Percentiles rank a stretch among this genome's conserved stretches.
phyloP scores from a whole-genome alignment of 2,329 filamentous ascomycete genomes.

The Claviceps sp. region DNA sequence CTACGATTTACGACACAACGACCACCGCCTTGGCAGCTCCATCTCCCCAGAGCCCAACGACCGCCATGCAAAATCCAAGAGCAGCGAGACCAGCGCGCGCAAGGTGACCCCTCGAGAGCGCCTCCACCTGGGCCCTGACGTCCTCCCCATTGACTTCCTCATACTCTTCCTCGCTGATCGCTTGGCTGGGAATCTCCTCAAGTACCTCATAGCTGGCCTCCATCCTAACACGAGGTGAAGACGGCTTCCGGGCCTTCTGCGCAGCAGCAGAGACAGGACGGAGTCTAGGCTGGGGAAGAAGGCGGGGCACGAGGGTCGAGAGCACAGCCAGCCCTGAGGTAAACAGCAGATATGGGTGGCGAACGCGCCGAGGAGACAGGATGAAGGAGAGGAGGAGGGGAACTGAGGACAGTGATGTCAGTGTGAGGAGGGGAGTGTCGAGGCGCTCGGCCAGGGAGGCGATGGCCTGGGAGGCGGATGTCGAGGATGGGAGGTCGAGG shows the following conservation, averaged over 20 bases:
- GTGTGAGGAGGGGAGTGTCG: conserved; percentile 49
- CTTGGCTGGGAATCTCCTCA: conserved; percentile 37
- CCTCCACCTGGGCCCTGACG: conserved; percentile 42
- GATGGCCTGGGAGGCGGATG: conserved; percentile 57
- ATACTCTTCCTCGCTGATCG: conserved; percentile 36
- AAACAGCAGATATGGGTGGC: conserved; percentile 87
- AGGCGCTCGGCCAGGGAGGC: conserved; percentile 50
- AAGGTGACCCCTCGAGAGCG: conserved; percentile 39
- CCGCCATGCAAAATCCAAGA: conserved; percentile 45
- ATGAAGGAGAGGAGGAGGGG: conserved; percentile 67
- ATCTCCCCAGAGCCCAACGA: conserved; percentile 55
- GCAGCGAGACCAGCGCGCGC: conserved; percentile 40
- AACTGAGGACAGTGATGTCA: conserved; percentile 55
- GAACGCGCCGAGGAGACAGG: conserved; percentile 58
- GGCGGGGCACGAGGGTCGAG: conserved; percentile 39
- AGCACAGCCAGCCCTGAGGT: conserved; percentile 56
- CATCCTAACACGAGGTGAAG: conserved; percentile 32
- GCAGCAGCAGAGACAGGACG: conserved; percentile 13
- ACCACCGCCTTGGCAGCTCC: conserved; percentile 27
- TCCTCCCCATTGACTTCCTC: conserved; percentile 49
- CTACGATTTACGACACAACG: conserved; percentile 17
- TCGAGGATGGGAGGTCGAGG: conserved; percentile 65
- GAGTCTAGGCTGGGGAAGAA: conserved; percentile 27
- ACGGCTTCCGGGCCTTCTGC: conserved; percentile 17
- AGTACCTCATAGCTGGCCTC: conserved; percentile 63